These are phyloP conservation scores for Lagerstroemia speciosa DNA, from an alignment of 345 rosid species.

Conservation along the genomic window DNA sequence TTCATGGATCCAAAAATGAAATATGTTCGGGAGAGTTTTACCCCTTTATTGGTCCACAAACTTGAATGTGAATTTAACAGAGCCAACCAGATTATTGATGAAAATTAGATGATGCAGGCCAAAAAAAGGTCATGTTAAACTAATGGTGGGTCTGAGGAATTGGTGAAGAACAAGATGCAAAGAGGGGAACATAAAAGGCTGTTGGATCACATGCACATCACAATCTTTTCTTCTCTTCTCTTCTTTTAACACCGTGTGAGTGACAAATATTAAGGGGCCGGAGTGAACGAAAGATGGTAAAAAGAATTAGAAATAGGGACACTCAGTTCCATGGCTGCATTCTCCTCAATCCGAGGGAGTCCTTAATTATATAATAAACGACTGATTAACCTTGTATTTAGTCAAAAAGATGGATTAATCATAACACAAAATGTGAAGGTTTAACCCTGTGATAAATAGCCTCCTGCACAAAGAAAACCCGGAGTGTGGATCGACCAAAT, in stretches of 20 bases:
- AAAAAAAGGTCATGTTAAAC: slow-evolving; percentile 13
- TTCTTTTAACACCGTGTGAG: slow-evolving; percentile 55
- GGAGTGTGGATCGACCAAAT: too few relatives aligned
- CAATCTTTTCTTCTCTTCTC: slow-evolving; percentile 48
- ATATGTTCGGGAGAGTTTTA: too few relatives aligned
- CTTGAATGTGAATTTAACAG: too few relatives aligned
- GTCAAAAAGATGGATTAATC: background rate
- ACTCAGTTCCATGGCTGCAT: slow-evolving; percentile 44
- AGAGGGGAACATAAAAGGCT: slow-evolving; percentile 60
- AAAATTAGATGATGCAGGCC: too few relatives aligned
- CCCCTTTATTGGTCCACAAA: too few relatives aligned
- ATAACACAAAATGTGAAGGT: background rate
- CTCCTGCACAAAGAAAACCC: too few relatives aligned
- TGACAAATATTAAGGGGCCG: slow-evolving; percentile 29
- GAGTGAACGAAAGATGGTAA: background rate
- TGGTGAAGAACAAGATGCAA: slow-evolving; percentile 14
- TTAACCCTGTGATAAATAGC: background rate
- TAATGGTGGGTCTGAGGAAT: slow-evolving; percentile 7
- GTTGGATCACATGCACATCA: slow-evolving; percentile 84
- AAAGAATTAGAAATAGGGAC: slow-evolving; percentile 9
- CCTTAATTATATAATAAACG: background rate
- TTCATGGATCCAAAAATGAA: too few relatives aligned
- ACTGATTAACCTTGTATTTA: too few relatives aligned
- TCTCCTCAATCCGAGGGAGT: slow-evolving; percentile 55
- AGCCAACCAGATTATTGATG: too few relatives aligned